Percentiles rank a stretch among this genome's conserved stretches.
Evolutionary conservation across 768 basidiomycete species (phyloP).

Genomic region (Fibroporia radiculosa): DNA sequence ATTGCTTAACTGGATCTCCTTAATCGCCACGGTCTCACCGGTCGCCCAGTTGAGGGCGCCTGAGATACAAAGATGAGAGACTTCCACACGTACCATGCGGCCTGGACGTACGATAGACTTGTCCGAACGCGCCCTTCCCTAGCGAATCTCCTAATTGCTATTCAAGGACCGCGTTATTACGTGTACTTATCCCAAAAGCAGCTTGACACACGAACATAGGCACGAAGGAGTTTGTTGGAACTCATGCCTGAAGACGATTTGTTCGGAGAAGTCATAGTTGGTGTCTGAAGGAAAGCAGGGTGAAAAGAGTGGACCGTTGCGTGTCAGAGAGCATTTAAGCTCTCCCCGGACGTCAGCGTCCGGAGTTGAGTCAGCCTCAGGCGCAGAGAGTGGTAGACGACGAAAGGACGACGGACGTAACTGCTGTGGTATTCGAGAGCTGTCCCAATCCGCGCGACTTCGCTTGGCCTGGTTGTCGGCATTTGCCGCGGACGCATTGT

Average conservation of each 20-base stretch:
- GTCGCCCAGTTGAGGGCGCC: conserved; percentile 92
- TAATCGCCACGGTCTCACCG: conserved; percentile 97
- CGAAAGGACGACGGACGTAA: too few relatives aligned
- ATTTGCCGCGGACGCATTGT: too few relatives aligned
- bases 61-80: conserved; percentile 20
- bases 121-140: conserved; percentile 96
- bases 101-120: conserved; percentile 78
- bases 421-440: neutral
- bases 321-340: neutral
- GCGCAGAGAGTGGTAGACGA: too few relatives aligned
- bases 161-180: neutral
- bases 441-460: too few relatives aligned
- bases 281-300: conserved; percentile 2
- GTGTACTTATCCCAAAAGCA: neutral
- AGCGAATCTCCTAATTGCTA: conserved; percentile 95
- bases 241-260: conserved; percentile 8
- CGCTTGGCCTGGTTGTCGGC: too few relatives aligned
- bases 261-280: conserved; percentile 2
- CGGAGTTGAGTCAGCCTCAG: neutral
- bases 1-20: conserved; percentile 92
- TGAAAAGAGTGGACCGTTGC: conserved; percentile 1
- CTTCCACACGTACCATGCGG: neutral
- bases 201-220: conserved; percentile 19
- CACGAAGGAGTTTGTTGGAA: conserved; percentile 22
- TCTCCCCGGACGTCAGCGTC: too few relatives aligned